Percentiles rank a stretch among this genome's conserved stretches.
Evolutionary conservation across 1,284 basidiomycete species (phyloP).

Genomic region (Apiotrichum gracile): DNA sequence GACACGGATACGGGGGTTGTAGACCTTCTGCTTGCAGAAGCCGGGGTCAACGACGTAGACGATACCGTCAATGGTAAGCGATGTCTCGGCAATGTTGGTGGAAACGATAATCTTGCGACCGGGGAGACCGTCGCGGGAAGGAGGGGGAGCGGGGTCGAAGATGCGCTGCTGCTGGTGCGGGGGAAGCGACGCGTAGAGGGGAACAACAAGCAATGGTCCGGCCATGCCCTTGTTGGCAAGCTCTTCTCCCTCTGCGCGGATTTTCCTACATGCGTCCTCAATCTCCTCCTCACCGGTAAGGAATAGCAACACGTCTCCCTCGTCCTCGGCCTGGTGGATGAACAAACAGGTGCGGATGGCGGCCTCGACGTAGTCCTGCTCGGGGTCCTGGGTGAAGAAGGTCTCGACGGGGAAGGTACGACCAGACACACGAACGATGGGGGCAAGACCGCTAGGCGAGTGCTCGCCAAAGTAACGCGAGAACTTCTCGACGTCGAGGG

Average conservation of each 20-base stretch:
- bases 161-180: conserved; percentile 91
- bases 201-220: conserved; percentile 81
- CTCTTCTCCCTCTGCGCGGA: conserved; percentile 82
- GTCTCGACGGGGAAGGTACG: conserved; percentile 91
- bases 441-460: conserved; percentile 55
- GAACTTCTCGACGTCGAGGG: conserved; percentile 94
- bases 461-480: conserved; percentile 84
- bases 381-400: conserved; percentile 93
- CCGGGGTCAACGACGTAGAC: conserved; percentile 98
- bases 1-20: conserved; percentile 92
- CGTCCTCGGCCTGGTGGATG: conserved; percentile 94
- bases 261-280: conserved; percentile 91
- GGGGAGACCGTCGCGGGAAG: conserved; percentile 64
- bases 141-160: conserved; percentile 74
- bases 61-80: conserved; percentile 95
- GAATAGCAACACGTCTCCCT: conserved; percentile 90
- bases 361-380: conserved; percentile 94
- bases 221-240: conserved; percentile 64
- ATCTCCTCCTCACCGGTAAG: conserved; percentile 98
- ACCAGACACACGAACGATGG: conserved; percentile 92
- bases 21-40: conserved; percentile 95
- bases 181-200: conserved; percentile 88
- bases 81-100: conserved; percentile 98
- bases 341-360: conserved; percentile 94
- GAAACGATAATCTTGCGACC: conserved; percentile 92